phyloP scores from a whole-genome alignment of 805 yeast species.

The Phaffomyces opuntiae region DNA sequence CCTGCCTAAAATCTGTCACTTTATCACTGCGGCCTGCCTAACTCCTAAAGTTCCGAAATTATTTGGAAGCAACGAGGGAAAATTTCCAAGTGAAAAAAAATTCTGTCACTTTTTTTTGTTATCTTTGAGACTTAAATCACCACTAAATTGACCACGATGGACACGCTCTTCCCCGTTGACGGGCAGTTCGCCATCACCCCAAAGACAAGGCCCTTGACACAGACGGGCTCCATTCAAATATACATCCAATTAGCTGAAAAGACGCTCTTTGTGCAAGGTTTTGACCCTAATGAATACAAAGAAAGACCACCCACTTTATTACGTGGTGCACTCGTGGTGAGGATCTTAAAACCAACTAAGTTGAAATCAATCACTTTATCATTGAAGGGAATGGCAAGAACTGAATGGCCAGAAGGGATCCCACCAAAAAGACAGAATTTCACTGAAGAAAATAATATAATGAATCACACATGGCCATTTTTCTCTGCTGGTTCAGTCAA shows the following conservation, averaged over 20 bases:
- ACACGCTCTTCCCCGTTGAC: slow-evolving; percentile 45
- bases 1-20: too few relatives aligned
- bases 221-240: slow-evolving; percentile 60
- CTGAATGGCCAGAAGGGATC: slow-evolving; percentile 98
- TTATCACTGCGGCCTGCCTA: too few relatives aligned
- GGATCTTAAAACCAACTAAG: slow-evolving; percentile 66
- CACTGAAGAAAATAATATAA: slow-evolving; percentile 55
- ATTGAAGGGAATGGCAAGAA: slow-evolving; percentile 63
- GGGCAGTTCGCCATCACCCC: slow-evolving; percentile 38
- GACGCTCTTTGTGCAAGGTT: slow-evolving; percentile 75
- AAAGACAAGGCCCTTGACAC: slow-evolving; percentile 43
- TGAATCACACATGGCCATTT: slow-evolving; percentile 89
- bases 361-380: slow-evolving; percentile 55
- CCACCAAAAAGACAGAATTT: slow-evolving; percentile 78
- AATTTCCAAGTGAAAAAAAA: too few relatives aligned
- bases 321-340: slow-evolving; percentile 69
- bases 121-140: not conserved
- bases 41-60: not conserved
- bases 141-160: slow-evolving; percentile 7
- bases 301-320: slow-evolving; percentile 71
- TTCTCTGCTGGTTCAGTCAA: slow-evolving; percentile 30
- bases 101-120: too few relatives aligned
- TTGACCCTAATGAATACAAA: slow-evolving; percentile 53
- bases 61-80: not conserved
- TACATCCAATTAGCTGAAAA: slow-evolving; percentile 76